These are phyloP conservation scores for Starmerella vaccinii DNA, from an alignment of 805 yeast species.

Conservation along the genomic window DNA sequence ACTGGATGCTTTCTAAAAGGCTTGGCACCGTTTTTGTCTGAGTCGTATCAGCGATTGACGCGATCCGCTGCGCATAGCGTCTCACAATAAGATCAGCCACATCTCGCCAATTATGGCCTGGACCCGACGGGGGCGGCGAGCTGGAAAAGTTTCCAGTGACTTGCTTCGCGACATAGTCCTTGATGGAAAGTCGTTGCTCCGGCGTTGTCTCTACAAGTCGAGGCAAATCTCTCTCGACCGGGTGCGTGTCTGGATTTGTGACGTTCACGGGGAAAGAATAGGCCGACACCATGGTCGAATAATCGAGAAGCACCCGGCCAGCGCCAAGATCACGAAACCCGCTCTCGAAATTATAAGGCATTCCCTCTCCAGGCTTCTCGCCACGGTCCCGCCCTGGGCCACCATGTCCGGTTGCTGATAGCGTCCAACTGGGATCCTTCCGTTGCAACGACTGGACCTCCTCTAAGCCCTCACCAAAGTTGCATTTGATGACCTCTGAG, in stretches of 20 bases:
- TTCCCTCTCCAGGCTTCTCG: neutral
- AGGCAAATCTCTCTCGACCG: neutral
- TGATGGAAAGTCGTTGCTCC: neutral
- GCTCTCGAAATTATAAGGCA: neutral
- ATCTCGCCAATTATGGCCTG: neutral
- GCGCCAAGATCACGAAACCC: slow-evolving; percentile 1
- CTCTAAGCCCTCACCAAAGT: neutral
- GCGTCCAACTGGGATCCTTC: too few species aligned
- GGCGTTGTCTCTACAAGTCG: neutral
- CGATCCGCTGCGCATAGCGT: neutral
- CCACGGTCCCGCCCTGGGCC: neutral
- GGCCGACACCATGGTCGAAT: neutral
- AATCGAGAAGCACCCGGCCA: neutral
- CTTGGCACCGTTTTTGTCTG: neutral
- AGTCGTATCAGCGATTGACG: neutral
- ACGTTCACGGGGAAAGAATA: neutral
- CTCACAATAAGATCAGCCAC: neutral
- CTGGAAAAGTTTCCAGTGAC: too few species aligned
- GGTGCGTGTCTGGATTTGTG: neutral
- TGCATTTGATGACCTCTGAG: neutral
- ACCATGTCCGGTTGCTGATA: neutral
- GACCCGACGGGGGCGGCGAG: neutral
- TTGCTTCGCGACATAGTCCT: neutral
- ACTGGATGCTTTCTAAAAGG: neutral
- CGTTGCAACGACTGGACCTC: neutral